Evolutionary conservation across 2,329 filamentous ascomycete species (phyloP).

Genomic region (Orbilia brochopaga): DNA sequence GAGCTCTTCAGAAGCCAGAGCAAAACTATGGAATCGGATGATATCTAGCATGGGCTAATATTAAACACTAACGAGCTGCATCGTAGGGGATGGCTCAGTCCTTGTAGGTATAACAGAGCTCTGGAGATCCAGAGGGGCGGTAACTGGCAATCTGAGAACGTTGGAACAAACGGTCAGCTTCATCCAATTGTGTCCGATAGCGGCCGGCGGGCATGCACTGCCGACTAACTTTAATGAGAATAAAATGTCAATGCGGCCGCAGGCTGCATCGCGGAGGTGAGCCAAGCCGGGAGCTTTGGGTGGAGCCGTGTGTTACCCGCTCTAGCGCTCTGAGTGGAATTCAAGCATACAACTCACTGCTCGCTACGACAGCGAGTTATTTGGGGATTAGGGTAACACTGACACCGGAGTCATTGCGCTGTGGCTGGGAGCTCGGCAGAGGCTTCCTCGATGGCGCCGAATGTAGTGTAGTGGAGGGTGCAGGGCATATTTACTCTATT

Average conservation of each 20-base stretch:
- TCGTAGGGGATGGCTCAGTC: background rate
- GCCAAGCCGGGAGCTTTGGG: constrained; percentile 8
- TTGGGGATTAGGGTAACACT: no score
- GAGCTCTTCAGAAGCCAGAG: background rate
- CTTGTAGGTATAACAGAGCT: background rate
- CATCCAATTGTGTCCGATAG: constrained; percentile 4
- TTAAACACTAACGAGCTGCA: no score
- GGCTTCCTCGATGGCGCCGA: no score
- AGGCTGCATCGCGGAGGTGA: constrained; percentile 2
- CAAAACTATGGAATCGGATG: background rate
- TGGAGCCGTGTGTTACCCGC: constrained; percentile 7
- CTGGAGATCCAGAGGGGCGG: background rate
- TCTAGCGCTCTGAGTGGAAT: background rate
- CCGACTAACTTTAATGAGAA: background rate
- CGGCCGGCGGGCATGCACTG: background rate
- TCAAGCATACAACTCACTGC: no score
- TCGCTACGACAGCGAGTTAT: no score
- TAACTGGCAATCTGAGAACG: background rate
- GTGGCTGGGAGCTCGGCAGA: no score
- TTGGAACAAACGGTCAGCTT: background rate
- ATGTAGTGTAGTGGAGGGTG: no score
- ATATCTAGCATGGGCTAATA: no score
- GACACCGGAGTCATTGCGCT: no score
- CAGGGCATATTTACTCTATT: no score
- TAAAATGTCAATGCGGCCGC: constrained; percentile 1